These are phyloP conservation scores for Piper betle DNA, from an alignment of 164 flowering plant species.

Conservation along the genomic window DNA sequence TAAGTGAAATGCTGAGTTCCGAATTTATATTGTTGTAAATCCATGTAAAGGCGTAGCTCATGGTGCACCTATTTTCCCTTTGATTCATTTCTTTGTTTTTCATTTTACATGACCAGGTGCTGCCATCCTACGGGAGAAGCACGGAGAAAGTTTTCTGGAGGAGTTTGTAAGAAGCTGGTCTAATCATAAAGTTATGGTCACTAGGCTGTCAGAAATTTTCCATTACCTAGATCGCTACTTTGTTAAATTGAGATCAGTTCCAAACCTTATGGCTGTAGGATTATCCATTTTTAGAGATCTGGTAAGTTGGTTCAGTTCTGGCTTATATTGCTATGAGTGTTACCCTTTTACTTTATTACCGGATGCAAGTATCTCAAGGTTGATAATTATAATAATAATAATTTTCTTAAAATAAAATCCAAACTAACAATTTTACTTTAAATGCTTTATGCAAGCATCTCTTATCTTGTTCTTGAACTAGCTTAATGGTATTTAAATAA, in stretches of 20 bases:
- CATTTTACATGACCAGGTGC: conserved; percentile 5
- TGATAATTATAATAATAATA: too few species aligned
- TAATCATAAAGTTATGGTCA: conserved; percentile 32
- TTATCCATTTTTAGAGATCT: conserved; percentile 24
- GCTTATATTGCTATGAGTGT: not conserved
- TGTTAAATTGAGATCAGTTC: conserved; percentile 18
- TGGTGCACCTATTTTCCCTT: not conserved
- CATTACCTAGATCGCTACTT: conserved; percentile 31
- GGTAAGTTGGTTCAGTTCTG: conserved; percentile 8
- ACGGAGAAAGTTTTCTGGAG: conserved; percentile 24
- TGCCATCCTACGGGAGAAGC: conserved; percentile 23
- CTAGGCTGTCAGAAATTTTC: conserved; percentile 34
- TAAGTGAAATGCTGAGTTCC: too few species aligned
- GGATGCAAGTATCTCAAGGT: too few species aligned
- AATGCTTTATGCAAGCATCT: too few species aligned
- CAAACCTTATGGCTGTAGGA: conserved; percentile 23
- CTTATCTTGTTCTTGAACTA: too few species aligned
- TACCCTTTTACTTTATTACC: too few species aligned
- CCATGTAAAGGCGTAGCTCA: too few species aligned
- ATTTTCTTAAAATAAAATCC: too few species aligned
- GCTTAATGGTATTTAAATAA: too few species aligned
- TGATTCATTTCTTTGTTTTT: too few species aligned
- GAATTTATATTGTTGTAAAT: too few species aligned
- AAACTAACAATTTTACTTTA: too few species aligned
- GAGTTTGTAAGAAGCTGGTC: conserved; percentile 37